Evolutionary conservation across 2,329 filamentous ascomycete genomes (phyloP).

Genomic region (Botryotinia narcissicola): DNA sequence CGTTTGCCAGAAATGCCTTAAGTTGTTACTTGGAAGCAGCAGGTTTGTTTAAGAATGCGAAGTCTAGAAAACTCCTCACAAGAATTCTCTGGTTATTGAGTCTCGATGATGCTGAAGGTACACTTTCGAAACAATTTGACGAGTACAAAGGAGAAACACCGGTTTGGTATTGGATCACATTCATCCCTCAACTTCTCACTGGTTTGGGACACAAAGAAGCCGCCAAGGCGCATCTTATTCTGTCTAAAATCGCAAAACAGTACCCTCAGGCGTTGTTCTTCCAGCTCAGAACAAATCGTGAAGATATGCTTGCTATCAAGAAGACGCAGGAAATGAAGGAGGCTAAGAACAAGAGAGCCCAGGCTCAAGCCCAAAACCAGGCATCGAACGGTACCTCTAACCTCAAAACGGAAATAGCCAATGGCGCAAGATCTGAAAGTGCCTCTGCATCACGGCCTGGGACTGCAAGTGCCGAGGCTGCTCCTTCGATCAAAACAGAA

Average conservation of each 20-base stretch:
- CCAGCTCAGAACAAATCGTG: slow-evolving; percentile 85
- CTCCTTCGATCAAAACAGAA: slow-evolving; percentile 35
- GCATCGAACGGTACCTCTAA: slow-evolving; percentile 22
- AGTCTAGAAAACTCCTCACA: slow-evolving; percentile 89
- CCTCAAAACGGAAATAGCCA: slow-evolving; percentile 35
- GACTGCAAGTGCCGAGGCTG: slow-evolving; percentile 45
- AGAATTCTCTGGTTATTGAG: slow-evolving; percentile 94
- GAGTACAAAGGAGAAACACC: slow-evolving; percentile 97
- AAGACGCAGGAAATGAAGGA: slow-evolving; percentile 80
- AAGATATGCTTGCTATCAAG: slow-evolving; percentile 91
- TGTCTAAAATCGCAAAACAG: slow-evolving; percentile 90
- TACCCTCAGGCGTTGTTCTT: slow-evolving; percentile 97
- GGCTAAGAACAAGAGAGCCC: slow-evolving; percentile 46
- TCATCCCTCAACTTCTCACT: slow-evolving; percentile 92
- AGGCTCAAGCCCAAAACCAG: slow-evolving; percentile 25
- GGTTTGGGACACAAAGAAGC: slow-evolving; percentile 91
- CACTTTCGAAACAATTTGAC: slow-evolving; percentile 82
- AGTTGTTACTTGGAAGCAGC: slow-evolving; percentile 96
- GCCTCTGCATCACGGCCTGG: slow-evolving; percentile 40
- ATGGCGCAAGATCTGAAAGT: slow-evolving; percentile 29
- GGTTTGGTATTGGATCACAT: slow-evolving; percentile 99
- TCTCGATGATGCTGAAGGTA: slow-evolving; percentile 82
- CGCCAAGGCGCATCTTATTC: slow-evolving; percentile 76
- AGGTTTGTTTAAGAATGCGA: slow-evolving; percentile 94
- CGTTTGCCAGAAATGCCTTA: slow-evolving; percentile 83